Conservation (phyloP, 768 basidiomycete genomes). For the Suillus fuscotomentosus region DNA sequence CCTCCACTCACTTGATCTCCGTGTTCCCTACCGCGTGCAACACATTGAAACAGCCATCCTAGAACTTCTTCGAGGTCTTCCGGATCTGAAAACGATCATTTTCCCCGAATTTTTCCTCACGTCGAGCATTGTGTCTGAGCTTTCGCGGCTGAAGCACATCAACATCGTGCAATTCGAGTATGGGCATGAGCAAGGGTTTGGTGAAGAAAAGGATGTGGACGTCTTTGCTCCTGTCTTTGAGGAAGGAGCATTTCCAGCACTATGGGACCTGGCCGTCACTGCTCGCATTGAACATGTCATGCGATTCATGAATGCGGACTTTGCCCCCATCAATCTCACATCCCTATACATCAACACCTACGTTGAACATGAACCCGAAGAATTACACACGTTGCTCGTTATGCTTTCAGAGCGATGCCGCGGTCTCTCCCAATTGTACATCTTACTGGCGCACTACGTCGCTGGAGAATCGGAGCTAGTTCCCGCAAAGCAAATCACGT, state of each 20-base stretch:
- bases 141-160: slow-evolving; percentile 45
- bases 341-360: slow-evolving; percentile 53
- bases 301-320: slow-evolving; percentile 41
- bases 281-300: slow-evolving; percentile 43
- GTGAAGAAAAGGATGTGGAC: slow-evolving; percentile 41
- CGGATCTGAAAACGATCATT: slow-evolving; percentile 44
- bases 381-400: slow-evolving; percentile 43
- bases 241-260: slow-evolving; percentile 51
- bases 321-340: slow-evolving; percentile 48
- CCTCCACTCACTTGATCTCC: slow-evolving; percentile 46
- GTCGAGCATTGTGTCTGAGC: slow-evolving; percentile 40
- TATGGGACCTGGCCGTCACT: slow-evolving; percentile 52
- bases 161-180: slow-evolving; percentile 54
- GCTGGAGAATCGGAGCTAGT: slow-evolving; percentile 13
- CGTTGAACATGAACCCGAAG: slow-evolving; percentile 39
- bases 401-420: slow-evolving; percentile 47
- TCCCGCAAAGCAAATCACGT: slow-evolving; percentile 30
- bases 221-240: slow-evolving; percentile 42
- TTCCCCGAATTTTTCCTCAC: slow-evolving; percentile 55
- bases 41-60: slow-evolving; percentile 41
- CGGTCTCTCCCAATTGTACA: slow-evolving; percentile 41
- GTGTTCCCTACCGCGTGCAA: slow-evolving; percentile 38
- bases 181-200: slow-evolving; percentile 44
- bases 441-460: slow-evolving; percentile 32
- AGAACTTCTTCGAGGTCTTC: slow-evolving; percentile 38